Conservation (phyloP, 1,139 yeast genomes). For the Yamadazyma blattariae region DNA sequence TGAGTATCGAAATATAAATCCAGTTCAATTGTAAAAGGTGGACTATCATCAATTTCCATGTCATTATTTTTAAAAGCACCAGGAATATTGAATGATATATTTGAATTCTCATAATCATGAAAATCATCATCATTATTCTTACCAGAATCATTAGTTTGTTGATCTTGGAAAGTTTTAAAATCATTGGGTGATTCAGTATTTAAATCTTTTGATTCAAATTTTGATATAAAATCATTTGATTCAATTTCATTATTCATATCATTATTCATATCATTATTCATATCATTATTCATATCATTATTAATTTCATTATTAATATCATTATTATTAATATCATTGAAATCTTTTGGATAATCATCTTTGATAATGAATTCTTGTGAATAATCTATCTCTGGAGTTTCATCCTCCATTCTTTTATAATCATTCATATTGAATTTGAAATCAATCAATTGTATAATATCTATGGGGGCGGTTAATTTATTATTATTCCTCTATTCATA, state of each 20-base stretch:
- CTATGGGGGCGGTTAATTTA: too few species aligned
- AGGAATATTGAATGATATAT: slow-evolving; percentile 23
- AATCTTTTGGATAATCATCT: not conserved
- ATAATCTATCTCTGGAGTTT: not conserved
- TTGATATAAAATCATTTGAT: too few species aligned
- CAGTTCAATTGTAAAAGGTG: slow-evolving; percentile 40
- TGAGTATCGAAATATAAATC: slow-evolving; percentile 23
- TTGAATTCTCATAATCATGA: not conserved
- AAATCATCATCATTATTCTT: not conserved
- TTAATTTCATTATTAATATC: too few species aligned
- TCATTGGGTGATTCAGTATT: too few species aligned
- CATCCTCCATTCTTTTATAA: not conserved
- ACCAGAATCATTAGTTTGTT: not conserved
- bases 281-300: too few species aligned
- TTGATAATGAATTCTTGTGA: not conserved
- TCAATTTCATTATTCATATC: too few species aligned
- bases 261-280: too few species aligned
- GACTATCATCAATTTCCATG: slow-evolving; percentile 41
- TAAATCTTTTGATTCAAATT: too few species aligned
- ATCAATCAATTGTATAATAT: too few species aligned
- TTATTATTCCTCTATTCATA: too few species aligned
- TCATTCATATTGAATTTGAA: not conserved
- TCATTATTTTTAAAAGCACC: slow-evolving; percentile 29
- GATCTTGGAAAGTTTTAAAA: too few species aligned
- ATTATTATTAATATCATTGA: too few species aligned